These are phyloP conservation scores for Stereum hirsutum DNA, from an alignment of 1,284 basidiomycete species.

Conservation along the genomic window DNA sequence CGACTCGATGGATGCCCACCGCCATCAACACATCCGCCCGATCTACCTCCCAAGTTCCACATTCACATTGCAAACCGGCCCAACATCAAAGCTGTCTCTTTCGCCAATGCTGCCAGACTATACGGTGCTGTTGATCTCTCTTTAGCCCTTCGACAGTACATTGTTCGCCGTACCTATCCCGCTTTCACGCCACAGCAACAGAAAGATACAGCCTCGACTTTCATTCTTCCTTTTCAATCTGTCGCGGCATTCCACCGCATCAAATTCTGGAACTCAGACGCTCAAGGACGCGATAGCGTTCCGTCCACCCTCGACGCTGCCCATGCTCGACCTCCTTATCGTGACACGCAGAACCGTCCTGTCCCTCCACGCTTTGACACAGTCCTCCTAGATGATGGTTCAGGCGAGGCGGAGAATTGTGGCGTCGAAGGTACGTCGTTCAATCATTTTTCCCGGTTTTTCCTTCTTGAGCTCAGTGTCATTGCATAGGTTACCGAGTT, in stretches of 20 bases:
- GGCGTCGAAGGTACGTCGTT: neutral
- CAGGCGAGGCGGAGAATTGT: neutral
- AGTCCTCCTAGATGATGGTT: neutral
- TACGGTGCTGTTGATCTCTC: no score
- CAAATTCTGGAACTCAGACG: slow-evolving; percentile 11
- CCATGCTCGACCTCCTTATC: slow-evolving; percentile 13
- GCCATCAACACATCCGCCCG: no score
- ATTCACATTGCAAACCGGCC: no score
- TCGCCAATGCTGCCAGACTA: no score
- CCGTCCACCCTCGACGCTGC: slow-evolving; percentile 13
- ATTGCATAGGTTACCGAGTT: slow-evolving; percentile 15
- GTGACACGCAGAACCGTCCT: slow-evolving; percentile 3
- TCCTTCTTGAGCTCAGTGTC: neutral
- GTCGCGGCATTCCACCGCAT: slow-evolving; percentile 18
- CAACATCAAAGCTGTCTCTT: no score
- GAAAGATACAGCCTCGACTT: neutral
- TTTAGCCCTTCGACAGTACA: no score
- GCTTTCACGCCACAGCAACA: neutral
- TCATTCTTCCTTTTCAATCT: slow-evolving; percentile 8
- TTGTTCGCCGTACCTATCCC: neutral
- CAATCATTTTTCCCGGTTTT: neutral
- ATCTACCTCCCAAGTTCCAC: no score
- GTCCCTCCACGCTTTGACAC: neutral
- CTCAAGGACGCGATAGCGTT: slow-evolving; percentile 4
- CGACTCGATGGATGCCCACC: no score